Evolutionary conservation across 2,329 filamentous ascomycete species (phyloP), one percentile per base, ranked within the genome.

Genomic region (Didymella pomorum): DNA sequence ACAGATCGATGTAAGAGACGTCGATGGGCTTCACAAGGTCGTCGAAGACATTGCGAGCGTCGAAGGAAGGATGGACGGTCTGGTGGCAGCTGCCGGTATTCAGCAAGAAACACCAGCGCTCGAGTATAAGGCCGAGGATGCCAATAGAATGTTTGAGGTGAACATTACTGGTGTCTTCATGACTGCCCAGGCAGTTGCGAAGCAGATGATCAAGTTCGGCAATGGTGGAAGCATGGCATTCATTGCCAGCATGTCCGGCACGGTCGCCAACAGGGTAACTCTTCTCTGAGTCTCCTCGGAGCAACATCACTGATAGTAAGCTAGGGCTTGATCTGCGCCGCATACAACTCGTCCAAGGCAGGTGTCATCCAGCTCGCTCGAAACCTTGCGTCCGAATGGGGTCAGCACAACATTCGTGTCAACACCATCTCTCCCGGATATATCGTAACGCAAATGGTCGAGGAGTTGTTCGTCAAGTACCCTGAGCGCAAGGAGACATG

Each of bases 81-180:
- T 96, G 54, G 86, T 97, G 46, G 88, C 88, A 0, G 88, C 88
- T 0, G 89, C 89, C 0, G 89, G 87, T 1, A 90, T 92, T 68
- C 91, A 96, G 78, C 90, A 96, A 77, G 92, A 96, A 79, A 92
- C 87, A 0, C 79, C 91, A 0, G 92, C 93, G 1, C 81, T 97
- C 53, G 92, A 96, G 47, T 96, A 96, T 74, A 81, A 81, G 1
- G 80, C 82, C 51, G 82, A 86, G 70, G 85, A 88, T 65, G 81
- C 84, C 53, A 87, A 87, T 66, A 82, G 79, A 56, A 88, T 88
- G 85, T 84, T 88, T 61, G 83, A 86, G 65, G 78, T 87, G 63
- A 87, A 87, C 66, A 79, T 87, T 48, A 87, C 84, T 0, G 86
- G 86, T 10, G 84, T 84, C 6, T 84, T 88, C 71, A 87, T 88